Evolutionary conservation across 1,284 basidiomycete genomes (phyloP), one percentile per base, ranked within the genome.

Genomic region (Ceratobasidium sp.): DNA sequence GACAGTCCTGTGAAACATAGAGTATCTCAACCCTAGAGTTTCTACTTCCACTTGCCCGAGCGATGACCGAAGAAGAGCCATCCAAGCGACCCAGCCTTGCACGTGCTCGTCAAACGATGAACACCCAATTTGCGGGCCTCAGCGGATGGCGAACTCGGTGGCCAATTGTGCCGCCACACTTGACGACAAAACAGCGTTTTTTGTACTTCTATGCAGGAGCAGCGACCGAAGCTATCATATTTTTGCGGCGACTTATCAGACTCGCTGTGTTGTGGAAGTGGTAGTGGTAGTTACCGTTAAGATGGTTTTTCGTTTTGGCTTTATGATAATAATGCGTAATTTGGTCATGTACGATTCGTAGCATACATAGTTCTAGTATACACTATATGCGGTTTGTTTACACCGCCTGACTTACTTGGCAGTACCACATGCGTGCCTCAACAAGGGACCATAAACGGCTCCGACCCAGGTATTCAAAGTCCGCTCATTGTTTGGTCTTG

Each of bases 41-140:
- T 33, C 58, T 75, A 15, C 12, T 58, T 2, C 71, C 60, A 1
- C 56, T 75, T 23, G 71, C 60, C 20, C 55, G 49, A 13, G 26
- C 44, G 3, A 76, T 76, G 72, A 76, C 72, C 3, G 60, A 60
- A 49, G 26, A 33, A 33, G 61, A 76, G 3, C 72, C 72, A 20
- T 66, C 33, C 10, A 51, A 49, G 13, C 72, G 72, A 13, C 72
- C 72, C 23, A 39, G 56, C 18, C 72, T 76, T 15, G 72, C 46
- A 4, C 23, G 39, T 3, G 72, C 72, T 39, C 60, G 49, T 20
- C 49, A 39, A 12, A 23, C 46, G 1, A 60, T 71, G 53, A 71
- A 71, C 39, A 58, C 33, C 40, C 53, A 56, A n/a, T 71, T 71
- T 26, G 69, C 15, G 0, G 53, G 55, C 7, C 69, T 71, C 15